Evolutionary conservation across 2,329 filamentous ascomycete genomes (phyloP).

Genomic region (Fusarium phyllophilum): DNA sequence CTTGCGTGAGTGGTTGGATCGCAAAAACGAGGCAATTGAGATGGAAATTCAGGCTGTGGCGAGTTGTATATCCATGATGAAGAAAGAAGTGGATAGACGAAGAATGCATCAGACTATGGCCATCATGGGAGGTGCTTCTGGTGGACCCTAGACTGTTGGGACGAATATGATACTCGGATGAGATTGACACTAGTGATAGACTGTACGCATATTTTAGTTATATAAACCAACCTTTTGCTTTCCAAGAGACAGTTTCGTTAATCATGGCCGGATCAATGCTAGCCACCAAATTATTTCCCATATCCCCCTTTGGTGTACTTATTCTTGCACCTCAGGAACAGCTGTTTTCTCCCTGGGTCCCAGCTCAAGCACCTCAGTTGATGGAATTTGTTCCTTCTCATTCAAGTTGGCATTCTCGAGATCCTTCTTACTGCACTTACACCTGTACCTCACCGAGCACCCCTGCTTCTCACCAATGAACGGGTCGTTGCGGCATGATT

Average conservation of each 20-base stretch:
- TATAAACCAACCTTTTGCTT: background rate
- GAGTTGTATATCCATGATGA: conserved; percentile 70
- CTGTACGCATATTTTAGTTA: background rate
- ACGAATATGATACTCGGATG: background rate
- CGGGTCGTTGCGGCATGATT: conserved; percentile 56
- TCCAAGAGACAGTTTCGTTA: background rate
- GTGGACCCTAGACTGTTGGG: conserved; percentile 4
- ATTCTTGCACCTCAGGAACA: conserved; percentile 36
- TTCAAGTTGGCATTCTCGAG: conserved; percentile 45
- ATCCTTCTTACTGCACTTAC: conserved; percentile 53
- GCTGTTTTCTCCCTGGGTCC: conserved; percentile 41
- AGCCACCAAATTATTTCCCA: background rate
- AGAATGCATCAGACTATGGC: conserved; percentile 61
- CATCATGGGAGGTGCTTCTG: conserved; percentile 48
- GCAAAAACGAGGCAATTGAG: conserved; percentile 50
- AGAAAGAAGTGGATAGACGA: conserved; percentile 71
- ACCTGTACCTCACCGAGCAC: conserved; percentile 53
- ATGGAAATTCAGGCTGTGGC: conserved; percentile 63
- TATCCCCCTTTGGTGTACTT: background rate
- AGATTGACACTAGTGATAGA: conserved; percentile 4
- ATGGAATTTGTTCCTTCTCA: conserved; percentile 45
- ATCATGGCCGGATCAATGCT: background rate
- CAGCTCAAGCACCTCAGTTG: conserved; percentile 37
- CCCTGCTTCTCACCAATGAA: conserved; percentile 54
- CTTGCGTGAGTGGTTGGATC: conserved; percentile 48